Evolutionary conservation across 768 basidiomycete species (phyloP).

Genomic region (Tricholoma sp.): DNA sequence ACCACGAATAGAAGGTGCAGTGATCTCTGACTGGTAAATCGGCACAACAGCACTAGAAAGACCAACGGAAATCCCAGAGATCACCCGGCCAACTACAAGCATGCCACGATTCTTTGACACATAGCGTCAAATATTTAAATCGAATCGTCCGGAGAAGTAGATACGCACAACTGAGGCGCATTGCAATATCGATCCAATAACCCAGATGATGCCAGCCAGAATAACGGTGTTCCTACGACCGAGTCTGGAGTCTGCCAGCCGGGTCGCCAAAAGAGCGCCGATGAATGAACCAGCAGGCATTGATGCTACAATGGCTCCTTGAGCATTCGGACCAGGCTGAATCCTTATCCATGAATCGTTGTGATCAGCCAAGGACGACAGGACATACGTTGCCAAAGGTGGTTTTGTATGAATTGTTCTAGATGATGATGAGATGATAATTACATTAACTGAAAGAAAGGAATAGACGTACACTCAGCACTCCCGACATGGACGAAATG

Average conservation of each 20-base stretch:
- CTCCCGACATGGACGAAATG: conserved; percentile 80
- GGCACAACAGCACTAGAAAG: conserved; percentile 64
- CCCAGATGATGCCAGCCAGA: conserved; percentile 63
- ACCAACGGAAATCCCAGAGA: conserved; percentile 65
- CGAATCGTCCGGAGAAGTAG: neutral
- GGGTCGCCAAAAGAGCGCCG: conserved; percentile 59
- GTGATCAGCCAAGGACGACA: neutral
- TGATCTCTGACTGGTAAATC: conserved; percentile 72
- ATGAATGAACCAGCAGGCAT: conserved; percentile 75
- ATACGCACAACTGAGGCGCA: conserved; percentile 45
- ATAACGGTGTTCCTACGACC: conserved; percentile 68
- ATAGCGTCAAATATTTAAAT: neutral
- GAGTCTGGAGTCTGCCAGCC: conserved; percentile 52
- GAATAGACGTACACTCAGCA: conserved; percentile 43
- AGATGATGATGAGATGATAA: neutral
- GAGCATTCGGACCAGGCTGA: conserved; percentile 47
- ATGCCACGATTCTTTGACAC: conserved; percentile 57
- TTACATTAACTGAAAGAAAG: neutral
- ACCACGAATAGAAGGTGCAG: conserved; percentile 67
- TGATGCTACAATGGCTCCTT: conserved; percentile 72
- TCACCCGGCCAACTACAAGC: conserved; percentile 66
- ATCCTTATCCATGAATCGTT: neutral
- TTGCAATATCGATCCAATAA: conserved; percentile 69
- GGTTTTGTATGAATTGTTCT: conserved; percentile 35
- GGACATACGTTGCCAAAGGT: conserved; percentile 30